Evolutionary conservation across 2,329 filamentous ascomycete genomes (phyloP), one percentile per base, ranked within the genome.

Genomic region (Aspergillus hiratsukae): DNA sequence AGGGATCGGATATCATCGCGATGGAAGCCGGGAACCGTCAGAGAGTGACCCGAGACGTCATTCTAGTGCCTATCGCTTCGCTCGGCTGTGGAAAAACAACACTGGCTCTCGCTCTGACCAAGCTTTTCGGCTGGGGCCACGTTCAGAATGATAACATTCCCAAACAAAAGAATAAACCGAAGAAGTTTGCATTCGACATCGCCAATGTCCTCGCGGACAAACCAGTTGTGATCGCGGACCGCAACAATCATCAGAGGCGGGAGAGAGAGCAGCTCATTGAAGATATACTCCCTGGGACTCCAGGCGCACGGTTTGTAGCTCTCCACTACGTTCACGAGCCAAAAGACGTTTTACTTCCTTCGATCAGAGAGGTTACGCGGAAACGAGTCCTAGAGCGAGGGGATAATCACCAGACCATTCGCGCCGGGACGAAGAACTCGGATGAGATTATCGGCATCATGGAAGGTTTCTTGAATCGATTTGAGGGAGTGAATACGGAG

Each of bases 21-120:
- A 80, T 84, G 61, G 77, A 85, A 60, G 74, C 78, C 21, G 83
- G 81, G 10, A 74, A 79, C 3, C 75, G 79, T 7, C 70, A 74
- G 4, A 60, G 86, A 6, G 83, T 89, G 2, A 81, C 78, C 0
- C 75, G 79, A 3, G 84, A 95, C 66, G 81, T 97, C 17, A 83
- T 97, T 19, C 80, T 99, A n/a, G 88, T 91, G 5, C 92, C 94
- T 0, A 86, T 97, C 64, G 91, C 94, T 1, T 96, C 94, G 0
- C 88, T 99, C 53, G 94, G 94, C 9, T 99, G 94, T 69, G 94
- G 94, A 55, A 99, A 99, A 81, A 99, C 94, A 0, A 99, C 94
- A 0, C 78, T 99, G 51, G 91, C 90, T 3, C 75, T 95, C 51
- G 92, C 90, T 2, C 78, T 99, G 21, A 82, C 83, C 4, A 87